Evolutionary conservation across 78 protist genomes (phyloP), one percentile per base, ranked within the genome.

Genomic region (Paulinella micropora): DNA sequence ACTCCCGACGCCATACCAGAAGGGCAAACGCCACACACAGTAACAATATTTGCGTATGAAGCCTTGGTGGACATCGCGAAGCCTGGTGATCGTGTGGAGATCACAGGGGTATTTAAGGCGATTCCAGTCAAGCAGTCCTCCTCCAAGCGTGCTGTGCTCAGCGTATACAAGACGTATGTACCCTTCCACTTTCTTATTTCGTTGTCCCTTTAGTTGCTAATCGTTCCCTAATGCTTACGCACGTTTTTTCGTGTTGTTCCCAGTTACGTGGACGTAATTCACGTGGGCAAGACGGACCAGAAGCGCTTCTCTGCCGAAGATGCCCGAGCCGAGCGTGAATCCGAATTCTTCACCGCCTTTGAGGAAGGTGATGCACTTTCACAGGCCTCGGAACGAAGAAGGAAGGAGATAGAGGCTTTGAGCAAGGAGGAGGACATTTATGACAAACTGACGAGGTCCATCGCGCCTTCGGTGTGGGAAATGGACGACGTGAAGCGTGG

Each of bases 401-500:
- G 77, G 15, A 88, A 87, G 84, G 86, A 41, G 79, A n/a, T n/a
- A n/a, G n/a, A n/a, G n/a, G n/a, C n/a, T n/a, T 0, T 90, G 35
- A 36, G 89, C 15, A 26, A 1, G 36, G 69, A 82, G 2, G 94
- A 94, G 0, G 96, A 95, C 91, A 83, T 96, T 39, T 94, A 95
- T 92, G 95, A 96, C 32, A 36, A 90, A 3, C 95, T 97, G 4
- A 89, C 90, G 9, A 64, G 82, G 1, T 89, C 97, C 2, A n/a
- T 97, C 26, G 99, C 99, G 15, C 99, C 99, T 0, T 90, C 94
- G 79, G 96, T 98, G 77, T 97, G 92, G 92, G 98, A 97, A 85
- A 37, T 93, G 88, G 98, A 96, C 28, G 97, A 97, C 69, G 95
- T 97, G 37, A 98, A 98, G 90, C 73, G 83, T 36, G 99, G 99